Evolutionary conservation across 768 basidiomycete genomes (phyloP).

Genomic region (Pleurotus sapidus): DNA sequence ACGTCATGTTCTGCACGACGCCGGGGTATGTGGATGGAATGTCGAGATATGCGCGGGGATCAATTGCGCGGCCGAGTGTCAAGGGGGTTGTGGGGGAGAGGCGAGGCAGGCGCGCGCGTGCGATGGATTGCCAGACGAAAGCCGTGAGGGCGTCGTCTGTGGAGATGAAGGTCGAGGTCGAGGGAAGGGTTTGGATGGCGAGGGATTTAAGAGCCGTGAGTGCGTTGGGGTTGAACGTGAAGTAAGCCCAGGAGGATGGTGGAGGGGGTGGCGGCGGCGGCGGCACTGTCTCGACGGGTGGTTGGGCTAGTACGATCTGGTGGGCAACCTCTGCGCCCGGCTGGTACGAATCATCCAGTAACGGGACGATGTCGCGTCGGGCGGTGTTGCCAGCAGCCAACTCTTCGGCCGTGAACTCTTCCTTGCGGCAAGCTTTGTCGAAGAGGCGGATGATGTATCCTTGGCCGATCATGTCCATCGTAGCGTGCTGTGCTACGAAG

Average conservation of each 20-base stretch:
- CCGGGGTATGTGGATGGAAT: constrained; percentile 21
- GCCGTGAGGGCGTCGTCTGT: constrained; percentile 25
- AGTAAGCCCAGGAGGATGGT: constrained; percentile 15
- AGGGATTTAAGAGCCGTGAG: constrained; percentile 18
- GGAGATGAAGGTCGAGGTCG: constrained; percentile 16
- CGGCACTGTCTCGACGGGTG: background rate
- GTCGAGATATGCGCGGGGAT: constrained; percentile 19
- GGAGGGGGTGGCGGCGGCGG: background rate
- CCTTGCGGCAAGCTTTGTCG: constrained; percentile 19
- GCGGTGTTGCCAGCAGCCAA: constrained; percentile 15
- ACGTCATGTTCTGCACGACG: constrained; percentile 23
- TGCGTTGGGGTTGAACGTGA: constrained; percentile 12
- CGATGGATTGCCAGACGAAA: constrained; percentile 23
- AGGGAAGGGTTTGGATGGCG: constrained; percentile 13
- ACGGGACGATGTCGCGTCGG: constrained; percentile 14
- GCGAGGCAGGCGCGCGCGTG: constrained; percentile 21
- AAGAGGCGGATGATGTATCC: constrained; percentile 20
- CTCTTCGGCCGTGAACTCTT: constrained; percentile 19
- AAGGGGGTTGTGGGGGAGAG: constrained; percentile 7
- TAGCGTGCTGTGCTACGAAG: constrained; percentile 20
- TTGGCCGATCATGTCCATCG: constrained; percentile 26
- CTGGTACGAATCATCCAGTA: constrained; percentile 11
- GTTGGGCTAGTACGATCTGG: constrained; percentile 8
- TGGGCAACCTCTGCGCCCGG: background rate
- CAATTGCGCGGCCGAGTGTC: constrained; percentile 22